phyloP scores from a whole-genome alignment of 108 stramenopile species.

The Parietichytrium sp. region DNA sequence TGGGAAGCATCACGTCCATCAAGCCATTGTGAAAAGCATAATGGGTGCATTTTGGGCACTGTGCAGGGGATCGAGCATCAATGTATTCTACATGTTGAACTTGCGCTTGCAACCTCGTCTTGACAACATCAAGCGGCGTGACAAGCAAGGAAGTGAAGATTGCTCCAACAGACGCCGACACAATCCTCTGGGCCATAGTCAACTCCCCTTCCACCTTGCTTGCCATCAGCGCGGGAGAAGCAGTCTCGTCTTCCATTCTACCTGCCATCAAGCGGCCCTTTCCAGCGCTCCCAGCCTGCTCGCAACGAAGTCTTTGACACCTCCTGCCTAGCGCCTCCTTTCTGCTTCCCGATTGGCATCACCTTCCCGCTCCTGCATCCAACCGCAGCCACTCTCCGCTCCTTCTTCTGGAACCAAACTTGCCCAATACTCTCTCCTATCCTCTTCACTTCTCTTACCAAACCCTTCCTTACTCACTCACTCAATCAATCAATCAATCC shows the following conservation, averaged over 20 bases:
- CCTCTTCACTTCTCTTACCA: not conserved
- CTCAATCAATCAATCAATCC: too few species aligned
- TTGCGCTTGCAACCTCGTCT: constrained; percentile 34
- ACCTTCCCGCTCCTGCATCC: too few species aligned
- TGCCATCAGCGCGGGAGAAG: not conserved
- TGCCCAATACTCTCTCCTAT: too few species aligned
- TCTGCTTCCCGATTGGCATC: not conserved
- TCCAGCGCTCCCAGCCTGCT: not conserved
- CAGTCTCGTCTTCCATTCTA: not conserved
- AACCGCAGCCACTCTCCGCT: too few species aligned
- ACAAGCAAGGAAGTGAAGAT: constrained; percentile 19
- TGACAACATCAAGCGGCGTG: constrained; percentile 43
- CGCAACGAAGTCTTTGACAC: not conserved
- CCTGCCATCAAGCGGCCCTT: not conserved
- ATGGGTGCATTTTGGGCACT: not conserved
- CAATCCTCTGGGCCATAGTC: not conserved
- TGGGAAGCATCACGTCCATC: constrained; percentile 24
- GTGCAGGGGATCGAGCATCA: not conserved
- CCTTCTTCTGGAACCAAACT: too few species aligned
- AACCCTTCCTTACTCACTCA: not conserved
- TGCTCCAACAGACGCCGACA: constrained; percentile 38
- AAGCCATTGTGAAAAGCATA: not conserved
- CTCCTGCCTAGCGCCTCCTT: not conserved
- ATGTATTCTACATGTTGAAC: not conserved
- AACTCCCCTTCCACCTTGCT: not conserved